Evolutionary conservation across 129 eudicot genomes (phyloP).

Genomic region (Heracleum sosnowskyi): DNA sequence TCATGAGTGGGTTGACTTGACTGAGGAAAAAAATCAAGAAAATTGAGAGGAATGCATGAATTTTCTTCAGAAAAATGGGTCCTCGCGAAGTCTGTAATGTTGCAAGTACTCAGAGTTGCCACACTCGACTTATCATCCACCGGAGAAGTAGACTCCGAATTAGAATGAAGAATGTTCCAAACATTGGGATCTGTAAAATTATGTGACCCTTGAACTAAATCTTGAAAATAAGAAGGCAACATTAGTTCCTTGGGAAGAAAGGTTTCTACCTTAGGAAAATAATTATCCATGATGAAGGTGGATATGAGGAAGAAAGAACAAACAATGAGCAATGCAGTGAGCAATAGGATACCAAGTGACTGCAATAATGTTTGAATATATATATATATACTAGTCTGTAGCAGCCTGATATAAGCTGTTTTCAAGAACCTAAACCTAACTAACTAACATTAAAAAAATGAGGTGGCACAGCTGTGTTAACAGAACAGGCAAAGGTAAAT

Average conservation of each 20-base stretch:
- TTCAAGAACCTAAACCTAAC: background rate
- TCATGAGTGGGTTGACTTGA: background rate
- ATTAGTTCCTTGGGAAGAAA: constrained; percentile 25
- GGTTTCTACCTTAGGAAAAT: constrained; percentile 33
- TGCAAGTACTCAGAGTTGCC: background rate
- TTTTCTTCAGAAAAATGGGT: background rate
- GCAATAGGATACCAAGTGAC: background rate
- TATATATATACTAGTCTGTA: constrained; percentile 14
- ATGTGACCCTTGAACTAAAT: constrained; percentile 19
- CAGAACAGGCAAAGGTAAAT: background rate
- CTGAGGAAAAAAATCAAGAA: constrained; percentile 33
- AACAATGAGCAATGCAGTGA: background rate
- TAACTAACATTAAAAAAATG: background rate
- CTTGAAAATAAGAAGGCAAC: constrained; percentile 24
- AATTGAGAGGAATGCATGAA: constrained; percentile 30
- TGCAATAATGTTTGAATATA: background rate
- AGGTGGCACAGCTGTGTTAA: constrained; percentile 1
- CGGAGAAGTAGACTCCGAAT: constrained; percentile 17
- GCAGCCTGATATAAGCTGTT: constrained; percentile 1
- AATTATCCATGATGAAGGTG: constrained; percentile 37
- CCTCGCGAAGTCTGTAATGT: background rate
- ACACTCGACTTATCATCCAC: background rate
- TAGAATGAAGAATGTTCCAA: constrained; percentile 12
- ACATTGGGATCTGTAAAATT: constrained; percentile 14
- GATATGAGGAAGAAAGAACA: constrained; percentile 11